phyloP scores from a whole-genome alignment of 2,329 filamentous ascomycete species.

The Hypoxylon sp. region DNA sequence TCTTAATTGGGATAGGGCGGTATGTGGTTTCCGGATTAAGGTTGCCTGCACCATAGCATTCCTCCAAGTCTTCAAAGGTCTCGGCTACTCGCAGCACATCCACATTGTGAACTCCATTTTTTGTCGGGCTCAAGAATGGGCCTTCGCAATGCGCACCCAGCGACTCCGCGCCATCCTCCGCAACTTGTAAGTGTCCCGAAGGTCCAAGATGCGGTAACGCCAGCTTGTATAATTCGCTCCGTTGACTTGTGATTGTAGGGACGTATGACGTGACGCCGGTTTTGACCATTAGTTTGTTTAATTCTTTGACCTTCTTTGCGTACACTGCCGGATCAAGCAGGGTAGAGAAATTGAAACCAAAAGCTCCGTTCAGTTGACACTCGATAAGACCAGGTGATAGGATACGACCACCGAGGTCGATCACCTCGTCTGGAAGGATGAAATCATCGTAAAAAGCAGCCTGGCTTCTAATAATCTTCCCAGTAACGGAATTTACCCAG shows the following conservation, averaged over 20 bases:
- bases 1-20: constrained; percentile 71
- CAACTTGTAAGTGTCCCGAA: constrained; percentile 71
- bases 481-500: constrained; percentile 87
- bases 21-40: constrained; percentile 62
- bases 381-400: constrained; percentile 90
- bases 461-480: constrained; percentile 83
- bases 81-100: constrained; percentile 77
- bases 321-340: constrained; percentile 78
- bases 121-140: constrained; percentile 85
- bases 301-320: constrained; percentile 76
- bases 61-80: constrained; percentile 75
- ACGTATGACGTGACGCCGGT: constrained; percentile 92
- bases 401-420: constrained; percentile 87
- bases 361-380: constrained; percentile 91
- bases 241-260: constrained; percentile 87
- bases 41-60: constrained; percentile 81
- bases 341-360: constrained; percentile 92
- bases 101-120: constrained; percentile 88
- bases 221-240: constrained; percentile 84
- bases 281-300: constrained; percentile 79
- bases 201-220: constrained; percentile 84
- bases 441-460: constrained; percentile 77
- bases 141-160: constrained; percentile 93
- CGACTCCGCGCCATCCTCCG: constrained; percentile 83
- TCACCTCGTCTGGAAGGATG: constrained; percentile 77